Evolutionary conservation across 2,329 filamentous ascomycete genomes (phyloP).

Genomic region (Aspergillus pseudonomiae): DNA sequence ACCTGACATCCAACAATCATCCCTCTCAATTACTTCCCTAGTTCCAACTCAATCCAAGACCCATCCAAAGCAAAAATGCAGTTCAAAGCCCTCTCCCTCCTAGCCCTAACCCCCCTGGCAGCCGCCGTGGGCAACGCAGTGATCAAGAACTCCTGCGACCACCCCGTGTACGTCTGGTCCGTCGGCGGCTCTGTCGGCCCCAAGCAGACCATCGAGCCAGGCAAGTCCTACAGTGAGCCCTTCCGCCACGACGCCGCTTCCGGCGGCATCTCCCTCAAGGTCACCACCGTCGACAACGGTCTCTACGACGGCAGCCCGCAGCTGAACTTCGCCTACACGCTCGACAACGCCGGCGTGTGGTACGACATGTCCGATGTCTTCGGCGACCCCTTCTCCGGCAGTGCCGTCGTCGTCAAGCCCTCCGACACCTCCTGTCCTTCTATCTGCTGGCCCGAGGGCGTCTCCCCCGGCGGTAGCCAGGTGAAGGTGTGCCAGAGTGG

Average conservation of each 20-base stretch:
- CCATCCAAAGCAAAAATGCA: conserved; percentile 32
- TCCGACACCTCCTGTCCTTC: conserved; percentile 27
- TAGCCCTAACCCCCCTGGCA: conserved; percentile 36
- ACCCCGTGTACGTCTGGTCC: conserved; percentile 43
- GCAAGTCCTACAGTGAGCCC: conserved; percentile 37
- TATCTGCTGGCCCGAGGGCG: conserved; percentile 38
- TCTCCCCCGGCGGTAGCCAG: conserved; percentile 34
- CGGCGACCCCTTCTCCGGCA: conserved; percentile 44
- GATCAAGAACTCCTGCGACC: conserved; percentile 43
- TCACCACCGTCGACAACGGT: conserved; percentile 40
- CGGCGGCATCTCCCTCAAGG: conserved; percentile 48
- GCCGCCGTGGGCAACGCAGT: conserved; percentile 41
- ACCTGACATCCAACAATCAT: neutral
- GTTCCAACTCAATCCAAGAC: neutral
- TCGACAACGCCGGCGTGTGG: conserved; percentile 40
- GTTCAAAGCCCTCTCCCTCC: conserved; percentile 31
- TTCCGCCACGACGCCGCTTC: conserved; percentile 39
- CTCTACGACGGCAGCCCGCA: conserved; percentile 41
- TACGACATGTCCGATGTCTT: conserved; percentile 50
- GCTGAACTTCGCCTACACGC: conserved; percentile 46
- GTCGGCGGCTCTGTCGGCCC: conserved; percentile 39
- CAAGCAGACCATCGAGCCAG: conserved; percentile 34
- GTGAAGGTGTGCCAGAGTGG: conserved; percentile 31
- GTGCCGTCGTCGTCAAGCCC: conserved; percentile 27
- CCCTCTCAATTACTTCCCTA: neutral